phyloP scores from a whole-genome alignment of 768 basidiomycete species.

The Hydnomerulius pinastri region DNA sequence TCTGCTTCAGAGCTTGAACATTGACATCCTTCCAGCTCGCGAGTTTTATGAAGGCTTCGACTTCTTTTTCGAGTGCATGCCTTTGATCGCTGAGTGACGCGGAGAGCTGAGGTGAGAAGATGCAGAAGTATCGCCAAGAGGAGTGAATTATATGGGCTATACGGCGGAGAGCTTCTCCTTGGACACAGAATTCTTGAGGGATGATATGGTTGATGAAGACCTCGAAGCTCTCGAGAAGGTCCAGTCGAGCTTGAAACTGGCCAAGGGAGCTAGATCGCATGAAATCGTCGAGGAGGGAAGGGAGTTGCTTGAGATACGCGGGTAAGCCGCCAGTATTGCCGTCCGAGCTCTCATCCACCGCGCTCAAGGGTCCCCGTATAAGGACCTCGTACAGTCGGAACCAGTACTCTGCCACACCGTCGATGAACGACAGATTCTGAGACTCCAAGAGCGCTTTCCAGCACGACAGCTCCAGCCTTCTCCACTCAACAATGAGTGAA shows the following conservation, averaged over 20 bases:
- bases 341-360: slow-evolving; percentile 40
- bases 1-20: slow-evolving; percentile 88
- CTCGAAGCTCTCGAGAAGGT: slow-evolving; percentile 69
- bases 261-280: slow-evolving; percentile 77
- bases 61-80: slow-evolving; percentile 69
- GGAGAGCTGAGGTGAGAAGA: slow-evolving; percentile 53
- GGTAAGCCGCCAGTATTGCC: slow-evolving; percentile 38
- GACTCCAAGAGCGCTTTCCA: slow-evolving; percentile 83
- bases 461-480: slow-evolving; percentile 83
- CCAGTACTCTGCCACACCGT: slow-evolving; percentile 74
- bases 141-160: slow-evolving; percentile 62
- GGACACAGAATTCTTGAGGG: slow-evolving; percentile 28
- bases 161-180: slow-evolving; percentile 42
- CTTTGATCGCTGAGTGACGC: slow-evolving; percentile 58
- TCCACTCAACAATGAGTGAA: slow-evolving; percentile 82
- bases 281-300: slow-evolving; percentile 82
- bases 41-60: slow-evolving; percentile 85
- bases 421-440: slow-evolving; percentile 52
- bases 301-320: slow-evolving; percentile 61
- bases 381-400: slow-evolving; percentile 84
- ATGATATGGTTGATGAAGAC: slow-evolving; percentile 44
- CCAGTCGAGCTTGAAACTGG: slow-evolving; percentile 71
- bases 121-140: slow-evolving; percentile 61
- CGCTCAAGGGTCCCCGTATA: slow-evolving; percentile 60
- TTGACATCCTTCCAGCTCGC: slow-evolving; percentile 99